phyloP scores from a whole-genome alignment of 768 basidiomycete genomes.

The Lenzites betulinus region DNA sequence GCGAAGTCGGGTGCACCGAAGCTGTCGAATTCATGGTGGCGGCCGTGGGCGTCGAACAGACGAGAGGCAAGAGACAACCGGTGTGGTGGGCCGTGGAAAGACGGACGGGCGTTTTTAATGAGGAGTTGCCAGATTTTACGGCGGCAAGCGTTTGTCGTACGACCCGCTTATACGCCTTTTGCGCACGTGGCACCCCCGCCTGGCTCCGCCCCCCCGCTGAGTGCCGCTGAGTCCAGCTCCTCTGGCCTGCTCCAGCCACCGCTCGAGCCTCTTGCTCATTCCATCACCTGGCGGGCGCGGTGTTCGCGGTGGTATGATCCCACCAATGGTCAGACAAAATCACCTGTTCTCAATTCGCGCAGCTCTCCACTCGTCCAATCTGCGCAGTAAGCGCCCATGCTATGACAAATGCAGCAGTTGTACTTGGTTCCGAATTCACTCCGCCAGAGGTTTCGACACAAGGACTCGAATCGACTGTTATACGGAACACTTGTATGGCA shows the following conservation, averaged over 20 bases:
- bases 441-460: too few relatives aligned
- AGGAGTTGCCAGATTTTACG: background rate
- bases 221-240: constrained; percentile 10
- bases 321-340: too few relatives aligned
- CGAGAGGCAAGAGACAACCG: constrained; percentile 11
- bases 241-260: constrained; percentile 20
- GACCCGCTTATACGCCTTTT: constrained; percentile 15
- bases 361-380: too few relatives aligned
- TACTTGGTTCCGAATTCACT: too few relatives aligned
- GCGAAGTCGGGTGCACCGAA: constrained; percentile 32
- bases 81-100: background rate
- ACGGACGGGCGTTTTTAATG: constrained; percentile 13
- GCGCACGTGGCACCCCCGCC: constrained; percentile 11
- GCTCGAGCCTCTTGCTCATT: background rate
- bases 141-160: constrained; percentile 13
- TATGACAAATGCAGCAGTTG: too few relatives aligned
- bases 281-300: too few relatives aligned
- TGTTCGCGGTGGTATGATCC: too few relatives aligned
- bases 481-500: too few relatives aligned
- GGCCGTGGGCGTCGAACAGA: background rate
- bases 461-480: too few relatives aligned
- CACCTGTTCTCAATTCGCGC: too few relatives aligned
- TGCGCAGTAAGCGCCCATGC: too few relatives aligned
- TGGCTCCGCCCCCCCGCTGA: background rate
- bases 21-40: constrained; percentile 29